Base-by-base conservation (phyloP, 768 basidiomycete genomes). In the Pisolithus orientalis region DNA sequence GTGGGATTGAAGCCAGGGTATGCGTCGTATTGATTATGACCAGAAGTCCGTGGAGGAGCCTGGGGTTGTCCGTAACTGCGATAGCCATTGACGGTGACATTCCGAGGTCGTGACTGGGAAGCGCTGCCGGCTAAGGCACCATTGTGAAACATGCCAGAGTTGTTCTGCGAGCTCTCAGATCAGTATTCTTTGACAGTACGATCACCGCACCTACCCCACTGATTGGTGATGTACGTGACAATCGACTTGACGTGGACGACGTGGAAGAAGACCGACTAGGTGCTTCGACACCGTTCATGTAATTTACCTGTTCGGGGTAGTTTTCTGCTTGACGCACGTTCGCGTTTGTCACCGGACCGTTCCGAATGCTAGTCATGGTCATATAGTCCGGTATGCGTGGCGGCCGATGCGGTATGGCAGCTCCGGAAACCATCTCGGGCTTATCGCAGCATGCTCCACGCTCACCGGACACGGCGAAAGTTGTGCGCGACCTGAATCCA, bases 401-500 rank as follows among this genome's bases (percentile, higher is more conserved):
- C 2, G 65, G 55, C 8, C 62, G 62, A 32, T 56, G 53, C 13
- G 56, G 11, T 4, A 43, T 34, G 24, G 4, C 57, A n/a, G 53
- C 6, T 32, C 39, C 53, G 6, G 57, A 21, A 46, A 58, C 16
- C n/a, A 53, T 48, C 11, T 59, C 59, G 5, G 49, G 43, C 50
- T 60, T 60, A 39, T 52, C 32, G 8, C 55, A 57, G 39, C 56
- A 57, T 0, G 62, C 38, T 6, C 56, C 64, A n/a, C 70, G 56
- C 52, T 75, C 74, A 10, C 73, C 70, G 0, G 70, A 66, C 1
- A 65, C 58, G 2, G 66, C 59, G 53, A 66, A 71, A 1, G 64
- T 60, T 16, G 65, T 57, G 17, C 59, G 59, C 32, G 61, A 51
- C 38, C 57, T 53, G 27, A 53, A 47, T 5, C 62, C 56, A 47